These are phyloP conservation scores for Colletotrichum sp. DNA, from an alignment of 2,329 filamentous ascomycete genomes.

Conservation along the genomic window DNA sequence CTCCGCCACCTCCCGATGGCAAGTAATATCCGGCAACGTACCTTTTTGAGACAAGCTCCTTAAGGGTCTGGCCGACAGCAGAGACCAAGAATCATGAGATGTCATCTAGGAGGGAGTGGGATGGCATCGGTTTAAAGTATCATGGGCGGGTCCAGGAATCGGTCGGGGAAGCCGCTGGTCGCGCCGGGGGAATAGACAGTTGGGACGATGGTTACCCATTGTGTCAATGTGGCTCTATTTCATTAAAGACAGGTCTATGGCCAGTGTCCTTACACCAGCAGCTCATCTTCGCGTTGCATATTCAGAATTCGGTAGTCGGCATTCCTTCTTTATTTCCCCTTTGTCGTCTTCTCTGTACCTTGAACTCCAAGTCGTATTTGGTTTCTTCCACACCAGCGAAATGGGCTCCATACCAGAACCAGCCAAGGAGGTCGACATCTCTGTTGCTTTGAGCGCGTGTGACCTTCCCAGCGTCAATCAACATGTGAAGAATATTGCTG, in stretches of 20 bases:
- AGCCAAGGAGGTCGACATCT: neutral
- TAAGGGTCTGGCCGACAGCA: neutral
- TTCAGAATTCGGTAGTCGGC: neutral
- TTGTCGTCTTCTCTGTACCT: neutral
- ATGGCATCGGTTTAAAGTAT: neutral
- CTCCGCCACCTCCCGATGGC: neutral
- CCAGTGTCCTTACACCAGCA: neutral
- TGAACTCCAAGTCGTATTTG: rapidly evolving
- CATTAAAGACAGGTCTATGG: neutral
- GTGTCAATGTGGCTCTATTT: neutral
- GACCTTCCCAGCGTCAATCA: neutral
- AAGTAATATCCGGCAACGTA: neutral
- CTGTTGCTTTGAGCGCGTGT: neutral
- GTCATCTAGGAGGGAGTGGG: neutral
- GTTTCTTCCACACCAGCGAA: neutral
- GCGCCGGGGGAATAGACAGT: neutral
- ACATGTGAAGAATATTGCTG: neutral
- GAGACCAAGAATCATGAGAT: neutral
- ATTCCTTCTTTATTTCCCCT: neutral
- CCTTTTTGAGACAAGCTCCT: neutral
- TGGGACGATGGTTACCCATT: neutral
- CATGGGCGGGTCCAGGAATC: neutral
- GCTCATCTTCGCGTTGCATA: neutral
- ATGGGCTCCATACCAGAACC: neutral
- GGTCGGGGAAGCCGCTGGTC: neutral